These are phyloP conservation scores for Neurospora tetraspora DNA, from an alignment of 495 filamentous ascomycete species.

Conservation along the genomic window DNA sequence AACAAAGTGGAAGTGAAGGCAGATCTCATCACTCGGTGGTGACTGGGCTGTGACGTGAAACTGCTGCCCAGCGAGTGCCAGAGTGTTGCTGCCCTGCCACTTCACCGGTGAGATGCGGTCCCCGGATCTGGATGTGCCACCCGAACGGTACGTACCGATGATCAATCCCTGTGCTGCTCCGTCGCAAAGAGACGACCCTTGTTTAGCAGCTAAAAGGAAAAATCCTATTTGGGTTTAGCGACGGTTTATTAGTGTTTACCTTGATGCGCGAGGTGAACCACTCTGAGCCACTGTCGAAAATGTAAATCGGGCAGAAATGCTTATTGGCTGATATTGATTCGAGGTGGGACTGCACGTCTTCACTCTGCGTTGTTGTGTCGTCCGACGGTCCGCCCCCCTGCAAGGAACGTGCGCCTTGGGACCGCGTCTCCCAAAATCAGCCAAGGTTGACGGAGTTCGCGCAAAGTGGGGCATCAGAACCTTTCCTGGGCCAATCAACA, in stretches of 20 bases:
- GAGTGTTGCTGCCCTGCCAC: background rate
- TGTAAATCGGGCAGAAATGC: background rate
- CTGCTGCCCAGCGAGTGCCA: background rate
- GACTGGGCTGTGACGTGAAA: background rate
- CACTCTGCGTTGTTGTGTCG: background rate
- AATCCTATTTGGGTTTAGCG: background rate
- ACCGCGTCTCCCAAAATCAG: slow-evolving; percentile 14
- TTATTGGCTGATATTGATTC: background rate
- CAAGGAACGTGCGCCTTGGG: slow-evolving; percentile 1
- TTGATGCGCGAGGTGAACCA: background rate
- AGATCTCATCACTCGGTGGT: background rate
- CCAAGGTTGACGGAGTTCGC: slow-evolving; percentile 6
- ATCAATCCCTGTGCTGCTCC: background rate
- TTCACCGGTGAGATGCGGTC: background rate
- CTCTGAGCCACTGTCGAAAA: background rate
- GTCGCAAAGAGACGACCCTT: background rate
- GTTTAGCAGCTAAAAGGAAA: background rate
- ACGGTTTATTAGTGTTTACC: background rate
- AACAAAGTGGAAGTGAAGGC: background rate
- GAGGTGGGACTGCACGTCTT: slow-evolving; percentile 6
- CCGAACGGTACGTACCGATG: background rate
- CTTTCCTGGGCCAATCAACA: background rate
- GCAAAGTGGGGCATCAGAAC: slow-evolving; percentile 1
- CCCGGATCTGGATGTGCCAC: background rate
- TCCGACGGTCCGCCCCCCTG: background rate